Conservation (phyloP, 2,329 filamentous ascomycete species). For the Aspergillus sp. region DNA sequence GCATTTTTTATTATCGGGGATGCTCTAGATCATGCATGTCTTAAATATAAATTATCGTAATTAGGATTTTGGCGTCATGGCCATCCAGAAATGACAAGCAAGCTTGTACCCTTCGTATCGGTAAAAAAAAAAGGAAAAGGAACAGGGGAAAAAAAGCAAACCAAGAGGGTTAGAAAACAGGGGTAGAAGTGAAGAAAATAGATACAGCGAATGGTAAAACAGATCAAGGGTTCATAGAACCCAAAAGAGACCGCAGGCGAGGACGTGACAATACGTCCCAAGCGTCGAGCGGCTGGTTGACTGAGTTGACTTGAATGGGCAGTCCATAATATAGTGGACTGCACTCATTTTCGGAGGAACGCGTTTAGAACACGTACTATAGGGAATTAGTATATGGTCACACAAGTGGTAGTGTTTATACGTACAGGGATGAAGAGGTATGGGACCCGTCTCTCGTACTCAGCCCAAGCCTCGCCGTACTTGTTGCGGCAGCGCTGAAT, state of each 20-base stretch:
- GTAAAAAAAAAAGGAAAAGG: background rate
- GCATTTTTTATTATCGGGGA: background rate
- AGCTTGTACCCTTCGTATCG: background rate
- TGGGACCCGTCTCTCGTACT: constrained; percentile 77
- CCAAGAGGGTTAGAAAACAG: constrained; percentile 6
- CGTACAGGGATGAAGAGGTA: constrained; percentile 78
- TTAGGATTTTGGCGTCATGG: background rate
- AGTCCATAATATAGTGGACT: background rate
- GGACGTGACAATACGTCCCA: too few species aligned
- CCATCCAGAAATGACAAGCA: background rate
- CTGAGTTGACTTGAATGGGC: background rate
- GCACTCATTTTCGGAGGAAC: background rate
- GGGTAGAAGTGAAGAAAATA: constrained; percentile 6
- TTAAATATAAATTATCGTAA: constrained; percentile 4
- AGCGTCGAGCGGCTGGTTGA: too few species aligned
- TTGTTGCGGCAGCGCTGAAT: constrained; percentile 72
- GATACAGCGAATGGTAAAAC: constrained; percentile 10
- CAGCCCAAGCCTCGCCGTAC: constrained; percentile 78
- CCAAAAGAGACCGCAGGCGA: background rate
- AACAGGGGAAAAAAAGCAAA: background rate
- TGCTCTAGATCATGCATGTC: background rate
- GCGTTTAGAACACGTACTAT: constrained; percentile 36
- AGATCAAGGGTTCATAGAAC: background rate
- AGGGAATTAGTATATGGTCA: background rate
- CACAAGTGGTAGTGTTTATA: background rate